Evolutionary conservation across 192 early-diverging fungal species (phyloP), one percentile per base, ranked within the genome.

Genomic region (Umbelopsis isabellina): DNA sequence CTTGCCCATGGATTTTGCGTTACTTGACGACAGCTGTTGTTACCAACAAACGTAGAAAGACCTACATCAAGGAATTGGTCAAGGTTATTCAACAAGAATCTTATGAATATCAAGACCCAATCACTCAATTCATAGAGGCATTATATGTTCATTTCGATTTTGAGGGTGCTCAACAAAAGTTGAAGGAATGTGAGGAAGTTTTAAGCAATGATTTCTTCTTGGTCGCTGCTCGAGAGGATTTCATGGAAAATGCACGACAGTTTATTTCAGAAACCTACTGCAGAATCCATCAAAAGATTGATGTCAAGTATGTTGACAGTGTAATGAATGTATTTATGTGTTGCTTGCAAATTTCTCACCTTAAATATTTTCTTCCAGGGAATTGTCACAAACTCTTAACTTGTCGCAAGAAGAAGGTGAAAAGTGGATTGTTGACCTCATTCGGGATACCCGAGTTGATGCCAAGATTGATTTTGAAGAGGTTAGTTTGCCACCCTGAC

Each of bases 251-350:
- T 78, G 97, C 93, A 2, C 86, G 95, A 64, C 87, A 92, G 76
- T 94, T 96, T 75, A 93, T 97, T 55, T 96, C 95, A 71, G 97
- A 98, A 81, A 96, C 93, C 11, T 98, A 98, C 83, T 97, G 95
- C 86, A 88, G 95, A 55, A 96, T 98, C 71, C 94, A 98, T 85
- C 93, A 95, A 84, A 91, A 93, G 84, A 96, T 98, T 70, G 92
- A 97, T 81, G 91, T 97, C 76, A 85, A 80, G 49, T 85, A 69
- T 41, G 68, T 69, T 20, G 4, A 22, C 16, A 48, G 9, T 35
- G 13, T 5, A 11, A 51, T 3, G 7, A 45, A 33, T n/a, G 20
- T 49, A 10, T 69, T 65, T 16, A 35, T 41, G 16, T 12, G 20
- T 48, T 37, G 35, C 4, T 22, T 44, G 7, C 33, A 22, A 22